Evolutionary conservation across 768 basidiomycete genomes (phyloP).

Genomic region (Leccinum barrowsii): DNA sequence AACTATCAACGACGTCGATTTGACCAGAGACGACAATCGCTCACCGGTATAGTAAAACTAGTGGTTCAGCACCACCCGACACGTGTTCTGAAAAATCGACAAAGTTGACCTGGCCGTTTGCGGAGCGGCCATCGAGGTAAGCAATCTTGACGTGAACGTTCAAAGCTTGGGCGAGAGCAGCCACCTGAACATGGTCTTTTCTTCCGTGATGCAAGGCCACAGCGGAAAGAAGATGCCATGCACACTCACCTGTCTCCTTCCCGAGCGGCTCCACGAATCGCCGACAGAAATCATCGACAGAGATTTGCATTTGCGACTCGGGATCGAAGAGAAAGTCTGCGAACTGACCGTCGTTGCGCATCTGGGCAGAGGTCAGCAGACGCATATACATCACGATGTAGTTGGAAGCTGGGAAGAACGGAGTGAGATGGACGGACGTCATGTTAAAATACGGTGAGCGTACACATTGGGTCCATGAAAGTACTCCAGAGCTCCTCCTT

Average conservation of each 20-base stretch:
- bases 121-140: constrained; percentile 69
- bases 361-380: constrained; percentile 78
- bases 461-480: constrained; percentile 56
- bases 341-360: constrained; percentile 57
- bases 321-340: constrained; percentile 75
- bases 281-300: constrained; percentile 66
- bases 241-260: constrained; percentile 63
- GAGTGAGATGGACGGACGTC: constrained; percentile 1
- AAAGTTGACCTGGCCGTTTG: constrained; percentile 56
- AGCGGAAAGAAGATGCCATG: background rate
- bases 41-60: constrained; percentile 75
- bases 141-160: constrained; percentile 68
- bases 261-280: constrained; percentile 73
- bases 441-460: constrained; percentile 4
- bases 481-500: constrained; percentile 34
- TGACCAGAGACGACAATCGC: constrained; percentile 14
- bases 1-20: background rate
- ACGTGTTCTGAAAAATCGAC: constrained; percentile 56
- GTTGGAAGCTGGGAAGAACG: constrained; percentile 49
- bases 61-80: constrained; percentile 43
- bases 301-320: constrained; percentile 57
- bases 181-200: constrained; percentile 78
- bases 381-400: constrained; percentile 79
- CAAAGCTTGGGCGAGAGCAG: constrained; percentile 68
- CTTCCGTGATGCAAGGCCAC: background rate